A percentile compares a stretch with the other conserved stretches of the same genome.
phyloP scores from a whole-genome alignment of 2,329 filamentous ascomycete genomes.

The Ceratocystis alfenasii region DNA sequence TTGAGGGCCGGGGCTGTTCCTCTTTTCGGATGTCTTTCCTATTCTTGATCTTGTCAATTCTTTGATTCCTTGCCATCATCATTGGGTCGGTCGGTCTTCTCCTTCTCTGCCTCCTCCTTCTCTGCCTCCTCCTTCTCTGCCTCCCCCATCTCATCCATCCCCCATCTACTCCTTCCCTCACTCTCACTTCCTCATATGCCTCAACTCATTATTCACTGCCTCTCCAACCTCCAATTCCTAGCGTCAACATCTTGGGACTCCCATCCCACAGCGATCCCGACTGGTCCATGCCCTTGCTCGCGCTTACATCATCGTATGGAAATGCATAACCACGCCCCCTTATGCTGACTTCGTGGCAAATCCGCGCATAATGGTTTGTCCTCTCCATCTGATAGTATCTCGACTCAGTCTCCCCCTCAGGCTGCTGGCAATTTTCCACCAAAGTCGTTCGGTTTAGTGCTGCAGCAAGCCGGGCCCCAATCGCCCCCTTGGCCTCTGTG shows the following conservation, averaged over 20 bases:
- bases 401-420: constrained; percentile 37
- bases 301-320: constrained; percentile 57
- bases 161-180: neutral
- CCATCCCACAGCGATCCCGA: constrained; percentile 50
- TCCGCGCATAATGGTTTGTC: constrained; percentile 56
- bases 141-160: neutral
- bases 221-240: constrained; percentile 41
- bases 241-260: constrained; percentile 42
- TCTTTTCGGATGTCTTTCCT: neutral
- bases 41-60: neutral
- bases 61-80: neutral
- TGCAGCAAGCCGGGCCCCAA: constrained; percentile 62
- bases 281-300: constrained; percentile 44
- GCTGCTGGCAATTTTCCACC: constrained; percentile 40
- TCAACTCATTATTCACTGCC: too few species aligned
- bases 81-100: neutral
- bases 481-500: constrained; percentile 41
- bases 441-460: constrained; percentile 65
- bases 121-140: too few species aligned
- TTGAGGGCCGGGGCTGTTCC: neutral
- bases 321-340: constrained; percentile 56
- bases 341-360: constrained; percentile 49
- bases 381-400: constrained; percentile 42
- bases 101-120: neutral
- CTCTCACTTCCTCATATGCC: neutral